Conservation (phyloP, 1,284 basidiomycete species). For the Somion occarium region DNA sequence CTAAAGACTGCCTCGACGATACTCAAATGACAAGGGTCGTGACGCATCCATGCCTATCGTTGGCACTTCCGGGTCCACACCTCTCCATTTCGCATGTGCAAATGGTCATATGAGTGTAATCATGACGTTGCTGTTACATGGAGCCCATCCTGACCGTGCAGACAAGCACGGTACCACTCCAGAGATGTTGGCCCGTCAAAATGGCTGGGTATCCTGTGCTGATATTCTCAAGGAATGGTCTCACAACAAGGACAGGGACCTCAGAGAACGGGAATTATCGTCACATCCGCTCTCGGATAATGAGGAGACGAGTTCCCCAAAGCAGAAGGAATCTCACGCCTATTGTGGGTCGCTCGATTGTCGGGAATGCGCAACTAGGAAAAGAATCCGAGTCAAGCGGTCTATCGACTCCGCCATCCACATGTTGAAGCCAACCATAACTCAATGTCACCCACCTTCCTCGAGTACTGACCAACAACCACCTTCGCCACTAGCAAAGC, state of each 20-base stretch:
- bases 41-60: constrained; percentile 64
- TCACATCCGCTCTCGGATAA: constrained; percentile 13
- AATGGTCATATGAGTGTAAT: constrained; percentile 81
- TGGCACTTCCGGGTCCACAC: constrained; percentile 81
- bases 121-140: constrained; percentile 71
- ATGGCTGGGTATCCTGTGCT: constrained; percentile 64
- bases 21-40: constrained; percentile 66
- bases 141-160: constrained; percentile 70
- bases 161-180: constrained; percentile 89
- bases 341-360: constrained; percentile 24
- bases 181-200: constrained; percentile 62
- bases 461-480: constrained; percentile 19
- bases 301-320: constrained; percentile 14
- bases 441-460: constrained; percentile 22
- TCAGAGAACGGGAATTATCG: constrained; percentile 29
- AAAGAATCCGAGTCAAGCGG: constrained; percentile 52
- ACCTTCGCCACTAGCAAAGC: constrained; percentile 36
- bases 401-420: constrained; percentile 61
- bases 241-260: constrained; percentile 54
- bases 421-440: constrained; percentile 42
- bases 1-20: constrained; percentile 69
- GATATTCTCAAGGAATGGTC: constrained; percentile 52
- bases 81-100: constrained; percentile 92
- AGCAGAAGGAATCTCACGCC: constrained; percentile 12
- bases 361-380: constrained; percentile 30